Conservation (phyloP, 225 moss, liverwort and hornwort genomes). For the Pseudoscleropodium purum region DNA sequence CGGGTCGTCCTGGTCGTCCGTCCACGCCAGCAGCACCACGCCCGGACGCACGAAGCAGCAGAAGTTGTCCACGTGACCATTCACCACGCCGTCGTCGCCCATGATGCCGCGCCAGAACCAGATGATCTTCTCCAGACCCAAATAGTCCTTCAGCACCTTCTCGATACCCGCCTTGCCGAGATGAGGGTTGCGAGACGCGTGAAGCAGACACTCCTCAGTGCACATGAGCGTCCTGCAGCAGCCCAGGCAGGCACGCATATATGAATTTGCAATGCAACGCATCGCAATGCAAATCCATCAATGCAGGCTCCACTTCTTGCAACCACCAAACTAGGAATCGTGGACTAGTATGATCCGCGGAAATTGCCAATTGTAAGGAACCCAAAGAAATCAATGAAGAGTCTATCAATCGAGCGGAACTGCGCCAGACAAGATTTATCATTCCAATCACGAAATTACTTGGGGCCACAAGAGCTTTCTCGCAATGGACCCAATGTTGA, state of each 20-base stretch:
- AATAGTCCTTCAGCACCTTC: conserved; percentile 35
- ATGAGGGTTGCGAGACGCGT: conserved; percentile 36
- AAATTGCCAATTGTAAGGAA: not conserved
- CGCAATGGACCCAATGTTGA: not conserved
- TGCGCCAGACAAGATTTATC: not conserved
- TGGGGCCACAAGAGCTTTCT: not conserved
- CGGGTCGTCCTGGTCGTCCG: conserved; percentile 38
- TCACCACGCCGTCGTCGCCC: conserved; percentile 57
- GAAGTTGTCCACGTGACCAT: conserved; percentile 52
- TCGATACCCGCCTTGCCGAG: conserved; percentile 34
- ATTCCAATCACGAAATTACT: not conserved
- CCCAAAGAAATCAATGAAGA: not conserved
- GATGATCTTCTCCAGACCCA: conserved; percentile 44
- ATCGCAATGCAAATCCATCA: not conserved
- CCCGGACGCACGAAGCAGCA: conserved; percentile 51
- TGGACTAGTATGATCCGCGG: not conserved
- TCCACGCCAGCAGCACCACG: conserved; percentile 44
- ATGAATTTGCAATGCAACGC: not conserved
- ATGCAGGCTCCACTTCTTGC: not conserved
- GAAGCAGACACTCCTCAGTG: conserved; percentile 48
- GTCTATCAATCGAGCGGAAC: not conserved
- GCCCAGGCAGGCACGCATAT: not conserved
- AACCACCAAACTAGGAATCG: no score
- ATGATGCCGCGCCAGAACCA: conserved; percentile 60
- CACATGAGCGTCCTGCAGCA: conserved; percentile 45